Conservation (phyloP, 768 basidiomycete species). For the Hypsizygus marmoreus region DNA sequence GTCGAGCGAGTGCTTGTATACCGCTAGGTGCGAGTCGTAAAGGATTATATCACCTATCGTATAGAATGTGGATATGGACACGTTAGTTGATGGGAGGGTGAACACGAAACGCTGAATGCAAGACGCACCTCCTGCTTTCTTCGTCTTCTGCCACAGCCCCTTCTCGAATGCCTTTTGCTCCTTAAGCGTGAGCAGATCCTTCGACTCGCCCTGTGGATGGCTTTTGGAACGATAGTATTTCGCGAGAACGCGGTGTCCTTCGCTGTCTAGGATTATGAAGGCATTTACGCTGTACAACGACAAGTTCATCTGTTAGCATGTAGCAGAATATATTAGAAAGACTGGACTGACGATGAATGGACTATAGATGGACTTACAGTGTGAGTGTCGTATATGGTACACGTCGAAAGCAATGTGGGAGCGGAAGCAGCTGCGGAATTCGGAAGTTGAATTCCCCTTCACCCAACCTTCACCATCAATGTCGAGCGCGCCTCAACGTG, state of each 20-base stretch:
- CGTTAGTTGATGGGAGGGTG: neutral
- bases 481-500: no score
- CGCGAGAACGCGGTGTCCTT: constrained; percentile 91
- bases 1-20: constrained; percentile 95
- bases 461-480: no score
- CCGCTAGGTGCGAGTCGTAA: constrained; percentile 85
- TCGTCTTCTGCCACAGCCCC: constrained; percentile 93
- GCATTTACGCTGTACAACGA: constrained; percentile 87
- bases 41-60: constrained; percentile 86
- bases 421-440: no score
- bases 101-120: neutral
- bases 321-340: no score
- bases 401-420: no score
- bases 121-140: constrained; percentile 82
- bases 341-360: no score
- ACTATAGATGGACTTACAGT: no score
- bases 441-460: no score
- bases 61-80: neutral
- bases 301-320: constrained; percentile 69
- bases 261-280: constrained; percentile 92
- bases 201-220: constrained; percentile 61
- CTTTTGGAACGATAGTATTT: constrained; percentile 90
- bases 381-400: no score
- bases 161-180: constrained; percentile 97
- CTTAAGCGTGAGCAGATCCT: constrained; percentile 71